Evolutionary conservation across 1,284 basidiomycete species (phyloP).

Genomic region (Ustilago xerochloae): DNA sequence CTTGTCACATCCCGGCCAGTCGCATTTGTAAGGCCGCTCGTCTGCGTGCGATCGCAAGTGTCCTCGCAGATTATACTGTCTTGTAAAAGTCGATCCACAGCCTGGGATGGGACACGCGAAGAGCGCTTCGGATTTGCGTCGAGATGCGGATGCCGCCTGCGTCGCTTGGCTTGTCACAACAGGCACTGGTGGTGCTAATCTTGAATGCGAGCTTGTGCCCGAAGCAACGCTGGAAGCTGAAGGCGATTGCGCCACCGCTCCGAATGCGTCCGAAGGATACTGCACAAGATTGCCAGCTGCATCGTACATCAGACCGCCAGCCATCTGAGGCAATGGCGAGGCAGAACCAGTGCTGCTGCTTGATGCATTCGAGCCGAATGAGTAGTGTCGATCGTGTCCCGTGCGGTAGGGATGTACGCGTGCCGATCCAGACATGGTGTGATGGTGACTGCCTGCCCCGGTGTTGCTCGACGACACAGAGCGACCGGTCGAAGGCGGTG

Average conservation of each 20-base stretch:
- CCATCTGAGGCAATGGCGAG: conserved; percentile 30
- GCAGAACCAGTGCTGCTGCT: conserved; percentile 44
- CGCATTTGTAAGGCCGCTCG: conserved; percentile 90
- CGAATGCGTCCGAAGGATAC: conserved; percentile 33
- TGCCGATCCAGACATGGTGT: conserved; percentile 26
- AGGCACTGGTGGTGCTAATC: conserved; percentile 39
- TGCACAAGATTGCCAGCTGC: conserved; percentile 24
- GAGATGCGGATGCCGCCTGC: conserved; percentile 86
- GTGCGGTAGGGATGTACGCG: conserved; percentile 47
- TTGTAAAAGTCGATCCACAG: conserved; percentile 83
- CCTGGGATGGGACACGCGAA: conserved; percentile 94
- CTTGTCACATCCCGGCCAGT: conserved; percentile 91
- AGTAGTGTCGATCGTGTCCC: conserved; percentile 50
- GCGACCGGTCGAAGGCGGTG: conserved; percentile 48
- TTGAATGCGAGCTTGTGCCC: conserved; percentile 22
- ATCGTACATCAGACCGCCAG: conserved; percentile 26
- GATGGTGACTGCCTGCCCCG: conserved; percentile 13
- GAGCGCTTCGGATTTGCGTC: conserved; percentile 87
- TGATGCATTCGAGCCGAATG: conserved; percentile 48
- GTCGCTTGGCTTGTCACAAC: conserved; percentile 90
- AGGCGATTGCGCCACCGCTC: conserved; percentile 17
- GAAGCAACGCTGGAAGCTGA: conserved; percentile 36
- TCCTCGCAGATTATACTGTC: conserved; percentile 75
- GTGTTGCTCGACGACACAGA: conserved; percentile 31
- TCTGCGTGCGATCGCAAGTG: conserved; percentile 96